Base-by-base conservation (phyloP, 2,329 filamentous ascomycete species). In the Pseudogymnoascus sp. region DNA sequence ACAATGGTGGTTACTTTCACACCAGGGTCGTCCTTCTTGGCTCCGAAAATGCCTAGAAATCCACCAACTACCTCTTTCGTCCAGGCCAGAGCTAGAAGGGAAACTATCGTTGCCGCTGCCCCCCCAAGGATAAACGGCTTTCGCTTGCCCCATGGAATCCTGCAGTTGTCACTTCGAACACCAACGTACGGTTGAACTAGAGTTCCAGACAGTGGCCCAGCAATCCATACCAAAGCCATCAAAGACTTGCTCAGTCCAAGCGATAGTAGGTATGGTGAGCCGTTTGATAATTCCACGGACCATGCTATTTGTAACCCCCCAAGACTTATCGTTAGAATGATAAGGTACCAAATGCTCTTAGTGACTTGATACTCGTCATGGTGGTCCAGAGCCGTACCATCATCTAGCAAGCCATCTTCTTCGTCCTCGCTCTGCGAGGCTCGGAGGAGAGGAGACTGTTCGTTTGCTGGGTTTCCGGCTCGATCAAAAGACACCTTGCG, bases 211-310 rank as follows among this genome's bases (percentile, higher is more conserved):
- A 94, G 77, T 16, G 90, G 90, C 0, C 90, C 90, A 11, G 89
- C 89, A 66, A 92, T 90, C 90, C 90, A 94, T 36, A 93, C 90
- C 66, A 92, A 80, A 16, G 90, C 89, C 80, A 93, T 88, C 45
- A 92, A 76, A 38, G 89, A 88, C 77, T 93, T 92, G 80, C 86
- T 91, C 75, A 94, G 81, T 9, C 90, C 90, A 30, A 94, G 82
- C 0, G 90, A 92, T 41, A 93, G 78, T 41, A 94, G 78, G 71
- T 89, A 94, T 5, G 90, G 90, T 61, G 93, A 96, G 69, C 92
- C 92, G 78, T 96, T 93, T 61, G 92, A 96, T 42, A 96, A 81
- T 75, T 97, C 93, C 42, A 96, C 92, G 1, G 92, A 92, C 93
- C 93, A 97, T 28, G 93, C 92, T 68, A 97, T 89, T 76, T 97